A percentile compares a stretch with the other conserved stretches of the same genome.
These are phyloP conservation scores for Leccinellum rugosiceps DNA, from an alignment of 768 basidiomycete genomes.

Conservation along the genomic window DNA sequence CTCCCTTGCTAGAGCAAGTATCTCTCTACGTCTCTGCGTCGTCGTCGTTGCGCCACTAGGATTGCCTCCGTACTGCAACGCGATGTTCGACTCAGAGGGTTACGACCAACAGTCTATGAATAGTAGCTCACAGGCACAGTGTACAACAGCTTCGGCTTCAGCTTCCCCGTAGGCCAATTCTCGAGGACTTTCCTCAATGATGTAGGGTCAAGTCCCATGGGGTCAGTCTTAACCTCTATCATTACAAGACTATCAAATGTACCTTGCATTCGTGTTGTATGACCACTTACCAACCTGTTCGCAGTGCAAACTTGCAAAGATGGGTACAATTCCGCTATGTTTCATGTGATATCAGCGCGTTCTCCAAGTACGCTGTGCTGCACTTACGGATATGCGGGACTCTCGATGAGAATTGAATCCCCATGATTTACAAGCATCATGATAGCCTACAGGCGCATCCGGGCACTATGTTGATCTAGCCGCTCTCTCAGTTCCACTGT, in stretches of 20 bases:
- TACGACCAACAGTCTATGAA: not conserved
- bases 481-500: not conserved
- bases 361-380: not conserved
- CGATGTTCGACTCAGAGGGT: not conserved
- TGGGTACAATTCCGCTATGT: conserved; percentile 56
- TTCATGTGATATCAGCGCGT: not conserved
- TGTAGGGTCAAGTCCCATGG: conserved; percentile 55
- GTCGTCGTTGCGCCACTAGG: conserved; percentile 75
- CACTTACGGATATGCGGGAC: conserved; percentile 64
- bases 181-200: conserved; percentile 59
- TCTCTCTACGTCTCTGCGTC: conserved; percentile 56
- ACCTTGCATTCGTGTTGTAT: not conserved
- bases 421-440: conserved; percentile 64
- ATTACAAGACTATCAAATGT: not conserved
- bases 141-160: conserved; percentile 71
- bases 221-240: conserved; percentile 70
- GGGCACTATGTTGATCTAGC: not conserved
- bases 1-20: conserved; percentile 60
- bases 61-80: conserved; percentile 65
- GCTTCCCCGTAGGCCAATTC: conserved; percentile 63
- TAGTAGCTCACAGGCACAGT: conserved; percentile 57
- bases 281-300: conserved; percentile 47
- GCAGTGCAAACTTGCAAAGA: conserved; percentile 49
- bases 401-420: conserved; percentile 71
- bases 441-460: conserved; percentile 49